A percentile compares a stretch with the other conserved stretches of the same genome.
These are phyloP conservation scores for Dentipellis sp. DNA, from an alignment of 768 basidiomycete genomes.

Conservation along the genomic window DNA sequence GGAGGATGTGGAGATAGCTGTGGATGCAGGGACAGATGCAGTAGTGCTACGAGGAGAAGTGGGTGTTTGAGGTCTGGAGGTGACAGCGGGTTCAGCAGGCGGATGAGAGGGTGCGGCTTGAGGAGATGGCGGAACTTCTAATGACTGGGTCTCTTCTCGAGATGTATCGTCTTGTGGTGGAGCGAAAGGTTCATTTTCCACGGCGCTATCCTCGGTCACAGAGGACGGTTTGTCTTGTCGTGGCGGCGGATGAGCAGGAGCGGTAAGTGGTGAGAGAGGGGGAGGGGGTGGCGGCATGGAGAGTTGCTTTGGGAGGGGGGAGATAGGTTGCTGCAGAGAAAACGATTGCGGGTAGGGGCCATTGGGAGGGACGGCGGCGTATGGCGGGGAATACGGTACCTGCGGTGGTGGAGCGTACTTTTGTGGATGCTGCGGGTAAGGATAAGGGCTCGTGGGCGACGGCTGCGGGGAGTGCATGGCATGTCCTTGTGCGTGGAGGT, in stretches of 20 bases:
- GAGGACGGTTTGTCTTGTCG: background rate
- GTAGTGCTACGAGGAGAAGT: background rate
- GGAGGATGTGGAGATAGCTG: background rate
- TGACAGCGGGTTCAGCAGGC: background rate
- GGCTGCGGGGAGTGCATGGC: conserved; percentile 18
- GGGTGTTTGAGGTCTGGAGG: background rate
- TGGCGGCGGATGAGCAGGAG: background rate
- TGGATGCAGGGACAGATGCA: background rate
- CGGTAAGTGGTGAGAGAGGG: conserved; percentile 10
- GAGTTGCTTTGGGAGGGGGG: conserved; percentile 57
- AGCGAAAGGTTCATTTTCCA: background rate
- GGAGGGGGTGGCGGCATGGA: conserved; percentile 34
- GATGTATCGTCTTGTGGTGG: background rate
- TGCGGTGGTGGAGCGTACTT: conserved; percentile 20
- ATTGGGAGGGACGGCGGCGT: conserved; percentile 16
- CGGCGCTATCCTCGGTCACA: background rate
- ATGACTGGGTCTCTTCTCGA: background rate
- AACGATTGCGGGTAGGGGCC: conserved; percentile 33
- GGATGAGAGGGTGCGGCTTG: background rate
- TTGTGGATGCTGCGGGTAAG: conserved; percentile 18
- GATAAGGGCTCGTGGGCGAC: conserved; percentile 20
- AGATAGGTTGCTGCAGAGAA: conserved; percentile 38
- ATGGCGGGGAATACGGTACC: conserved; percentile 21
- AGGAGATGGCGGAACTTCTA: background rate
- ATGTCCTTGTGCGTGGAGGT: conserved; percentile 16